Evolutionary conservation across 805 yeast genomes (phyloP), one percentile per base, ranked within the genome.

Genomic region (Scheffersomyces amazonensis): DNA sequence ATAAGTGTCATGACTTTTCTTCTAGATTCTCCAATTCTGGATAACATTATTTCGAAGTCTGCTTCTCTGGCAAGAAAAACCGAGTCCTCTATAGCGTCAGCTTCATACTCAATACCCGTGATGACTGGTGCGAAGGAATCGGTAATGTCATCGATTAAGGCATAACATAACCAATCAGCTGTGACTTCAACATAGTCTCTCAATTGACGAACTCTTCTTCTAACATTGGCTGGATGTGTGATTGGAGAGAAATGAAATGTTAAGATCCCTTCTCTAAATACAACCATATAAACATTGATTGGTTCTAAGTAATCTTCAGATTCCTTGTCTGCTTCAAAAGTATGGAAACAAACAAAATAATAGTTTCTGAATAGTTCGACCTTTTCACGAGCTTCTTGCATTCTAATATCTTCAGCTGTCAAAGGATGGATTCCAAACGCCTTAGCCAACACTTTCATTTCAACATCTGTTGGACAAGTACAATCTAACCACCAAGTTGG

Each of bases 401-500:
- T 86, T 40, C 96, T 72, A 47, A 91, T 90, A 80, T 91, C 99
- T 66, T 91, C 99, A 1, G 96, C 89, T 0, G 99, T 91, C 71
- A 91, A 80, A 21, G 99, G 99, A 69, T 91, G 99, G 64, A 91
- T 87, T 8, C 96, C 96, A 61, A 91, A 91, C 0, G 97, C 93
- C 53, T 90, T 90, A 9, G 96, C 83, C 28, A 91, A 60, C 52
- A 87, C 81, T 55, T 85, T 85, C 96, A 93, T 88, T 63, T 91
- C 99, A 16, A 81, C 81, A 56, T 91, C 98, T 0, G 96, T 87
- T 5, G 99, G 98, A 55, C 96, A 84, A 31, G 80, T 71, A 57
- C 97, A 89, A 60, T 93, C 97, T 31, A 93, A 68, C 97, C 97
- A 91, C 98, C 98, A 90, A 5, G 89, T 80, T 2, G 89, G 83